phyloP scores from a whole-genome alignment of 441 rosid species.

The Brassica balearica region DNA sequence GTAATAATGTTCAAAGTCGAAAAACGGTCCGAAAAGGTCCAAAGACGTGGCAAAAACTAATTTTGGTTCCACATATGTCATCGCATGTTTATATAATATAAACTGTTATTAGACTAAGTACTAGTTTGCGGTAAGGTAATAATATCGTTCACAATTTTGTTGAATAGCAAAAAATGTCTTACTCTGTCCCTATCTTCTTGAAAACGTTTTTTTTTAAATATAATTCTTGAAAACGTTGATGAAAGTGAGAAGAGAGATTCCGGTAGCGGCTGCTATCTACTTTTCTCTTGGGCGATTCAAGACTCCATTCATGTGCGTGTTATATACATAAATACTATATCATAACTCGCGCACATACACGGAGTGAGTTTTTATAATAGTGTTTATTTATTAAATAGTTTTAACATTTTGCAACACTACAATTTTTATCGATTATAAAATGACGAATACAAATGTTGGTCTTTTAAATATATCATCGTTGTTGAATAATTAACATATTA shows the following conservation, averaged over 20 bases:
- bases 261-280: slow-evolving; percentile 41
- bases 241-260: slow-evolving; percentile 23
- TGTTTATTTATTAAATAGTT: too few relatives aligned
- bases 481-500: too few relatives aligned
- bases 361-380: too few relatives aligned
- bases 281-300: slow-evolving; percentile 23
- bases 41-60: too few relatives aligned
- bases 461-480: too few relatives aligned
- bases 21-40: too few relatives aligned
- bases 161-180: background rate
- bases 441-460: too few relatives aligned
- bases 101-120: background rate
- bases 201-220: slow-evolving; percentile 1
- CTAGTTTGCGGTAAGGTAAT: background rate
- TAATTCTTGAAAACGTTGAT: slow-evolving; percentile 5
- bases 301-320: slow-evolving; percentile 3
- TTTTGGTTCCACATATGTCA: background rate
- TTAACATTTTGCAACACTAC: too few relatives aligned
- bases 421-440: too few relatives aligned
- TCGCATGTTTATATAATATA: background rate
- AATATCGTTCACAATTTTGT: background rate
- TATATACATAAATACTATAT: too few relatives aligned
- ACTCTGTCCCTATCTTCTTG: slow-evolving; percentile 3
- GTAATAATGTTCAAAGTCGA: too few relatives aligned
- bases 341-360: too few relatives aligned